phyloP scores from a whole-genome alignment of 768 basidiomycete species.

The Leucocoprinus birnbaumii region DNA sequence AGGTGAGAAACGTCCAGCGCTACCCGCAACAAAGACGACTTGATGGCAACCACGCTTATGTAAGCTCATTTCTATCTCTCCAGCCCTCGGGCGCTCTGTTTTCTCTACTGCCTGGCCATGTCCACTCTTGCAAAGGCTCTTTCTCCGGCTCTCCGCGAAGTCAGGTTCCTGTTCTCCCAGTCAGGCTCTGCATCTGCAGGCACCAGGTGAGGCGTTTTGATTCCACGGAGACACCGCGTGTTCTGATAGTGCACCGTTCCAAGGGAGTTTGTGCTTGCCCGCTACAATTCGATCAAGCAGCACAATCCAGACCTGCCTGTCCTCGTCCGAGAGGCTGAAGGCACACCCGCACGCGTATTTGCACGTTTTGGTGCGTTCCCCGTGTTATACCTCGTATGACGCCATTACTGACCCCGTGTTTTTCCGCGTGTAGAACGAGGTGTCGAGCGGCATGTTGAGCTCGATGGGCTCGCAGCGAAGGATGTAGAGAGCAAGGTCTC shows the following conservation, averaged over 20 bases:
- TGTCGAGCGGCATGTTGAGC: constrained; percentile 75
- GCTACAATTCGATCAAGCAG: constrained; percentile 75
- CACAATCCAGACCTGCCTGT: constrained; percentile 86
- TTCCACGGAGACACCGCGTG: not conserved
- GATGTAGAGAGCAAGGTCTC: constrained; percentile 74
- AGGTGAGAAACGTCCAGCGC: constrained; percentile 18
- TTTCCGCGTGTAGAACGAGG: constrained; percentile 58
- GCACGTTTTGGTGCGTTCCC: constrained; percentile 77
- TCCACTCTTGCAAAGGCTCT: constrained; percentile 61
- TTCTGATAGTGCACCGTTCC: constrained; percentile 14
- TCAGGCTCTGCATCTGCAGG: constrained; percentile 74
- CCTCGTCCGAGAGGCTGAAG: constrained; percentile 75
- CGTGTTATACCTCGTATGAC: too few relatives aligned
- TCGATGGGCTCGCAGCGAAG: constrained; percentile 69
- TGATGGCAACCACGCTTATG: constrained; percentile 31
- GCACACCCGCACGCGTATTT: constrained; percentile 80
- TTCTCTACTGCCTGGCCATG: constrained; percentile 1
- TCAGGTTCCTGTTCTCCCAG: constrained; percentile 81
- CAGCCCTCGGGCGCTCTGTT: not conserved
- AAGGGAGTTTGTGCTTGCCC: constrained; percentile 79
- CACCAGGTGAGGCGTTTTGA: constrained; percentile 53
- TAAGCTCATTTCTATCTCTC: constrained; percentile 22
- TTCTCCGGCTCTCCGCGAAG: constrained; percentile 75
- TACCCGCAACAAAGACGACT: constrained; percentile 22
- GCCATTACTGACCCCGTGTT: constrained; percentile 13